Conservation (phyloP, 2,329 filamentous ascomycete genomes). For the Dichotomopilus funicola region DNA sequence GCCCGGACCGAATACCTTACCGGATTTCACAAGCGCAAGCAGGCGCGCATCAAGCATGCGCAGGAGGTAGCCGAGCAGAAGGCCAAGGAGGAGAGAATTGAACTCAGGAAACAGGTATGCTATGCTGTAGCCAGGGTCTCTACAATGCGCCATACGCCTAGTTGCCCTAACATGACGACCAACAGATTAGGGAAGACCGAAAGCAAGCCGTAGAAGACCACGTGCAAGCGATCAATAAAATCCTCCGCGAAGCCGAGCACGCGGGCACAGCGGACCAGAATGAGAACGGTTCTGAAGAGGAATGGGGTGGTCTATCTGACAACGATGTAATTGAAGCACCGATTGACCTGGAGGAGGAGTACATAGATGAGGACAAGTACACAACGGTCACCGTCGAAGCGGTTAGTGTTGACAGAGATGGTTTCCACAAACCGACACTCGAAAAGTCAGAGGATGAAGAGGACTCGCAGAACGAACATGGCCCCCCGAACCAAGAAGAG, state of each 20-base stretch:
- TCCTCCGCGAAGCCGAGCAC: conserved; percentile 57
- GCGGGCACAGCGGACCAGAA: conserved; percentile 36
- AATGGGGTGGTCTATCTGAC: conserved; percentile 63
- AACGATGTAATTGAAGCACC: conserved; percentile 34
- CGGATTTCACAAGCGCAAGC: conserved; percentile 94
- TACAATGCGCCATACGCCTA: too few relatives aligned
- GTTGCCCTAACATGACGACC: neutral
- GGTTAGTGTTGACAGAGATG: conserved; percentile 71
- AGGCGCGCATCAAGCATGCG: conserved; percentile 75
- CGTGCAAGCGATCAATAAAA: conserved; percentile 65
- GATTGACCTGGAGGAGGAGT: conserved; percentile 82
- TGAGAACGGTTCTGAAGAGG: conserved; percentile 40
- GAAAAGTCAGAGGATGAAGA: conserved; percentile 32
- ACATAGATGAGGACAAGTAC: conserved; percentile 91
- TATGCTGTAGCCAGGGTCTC: too few relatives aligned
- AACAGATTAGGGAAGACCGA: conserved; percentile 74
- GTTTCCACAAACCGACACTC: conserved; percentile 51
- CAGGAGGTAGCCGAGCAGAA: conserved; percentile 73
- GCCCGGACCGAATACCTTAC: conserved; percentile 84
- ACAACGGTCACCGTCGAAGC: conserved; percentile 92
- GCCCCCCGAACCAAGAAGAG: conserved; percentile 31
- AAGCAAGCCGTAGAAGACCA: conserved; percentile 76
- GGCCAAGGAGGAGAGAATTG: conserved; percentile 69
- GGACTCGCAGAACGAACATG: conserved; percentile 29
- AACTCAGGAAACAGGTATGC: conserved; percentile 61